These are phyloP conservation scores for Xerocomus brunneocitrinus DNA, from an alignment of 768 basidiomycete genomes.

Conservation along the genomic window DNA sequence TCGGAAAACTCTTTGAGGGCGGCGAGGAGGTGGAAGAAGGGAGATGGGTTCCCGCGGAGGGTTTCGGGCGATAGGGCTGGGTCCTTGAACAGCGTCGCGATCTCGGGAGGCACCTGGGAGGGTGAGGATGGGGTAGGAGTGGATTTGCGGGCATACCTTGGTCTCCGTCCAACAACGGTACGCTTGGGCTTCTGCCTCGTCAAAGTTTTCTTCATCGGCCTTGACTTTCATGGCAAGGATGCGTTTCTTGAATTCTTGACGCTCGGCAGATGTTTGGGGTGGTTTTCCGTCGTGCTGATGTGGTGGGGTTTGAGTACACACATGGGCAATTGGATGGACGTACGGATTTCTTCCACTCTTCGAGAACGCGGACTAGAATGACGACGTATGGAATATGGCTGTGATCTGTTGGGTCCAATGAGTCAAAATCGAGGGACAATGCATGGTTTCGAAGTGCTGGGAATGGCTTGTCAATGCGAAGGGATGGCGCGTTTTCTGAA, in stretches of 20 bases:
- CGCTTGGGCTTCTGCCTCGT: constrained; percentile 87
- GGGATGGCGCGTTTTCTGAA: constrained; percentile 65
- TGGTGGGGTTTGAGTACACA: not conserved
- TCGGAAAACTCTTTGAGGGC: constrained; percentile 65
- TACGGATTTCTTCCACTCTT: constrained; percentile 79
- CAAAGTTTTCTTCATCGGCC: constrained; percentile 93
- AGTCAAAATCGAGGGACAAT: constrained; percentile 60
- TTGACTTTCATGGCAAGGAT: constrained; percentile 66
- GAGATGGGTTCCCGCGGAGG: constrained; percentile 44
- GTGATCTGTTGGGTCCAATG: constrained; percentile 86
- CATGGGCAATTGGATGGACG: constrained; percentile 22
- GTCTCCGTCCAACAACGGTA: constrained; percentile 73
- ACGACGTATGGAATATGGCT: constrained; percentile 87
- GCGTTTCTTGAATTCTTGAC: constrained; percentile 68
- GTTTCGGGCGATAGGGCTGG: constrained; percentile 43
- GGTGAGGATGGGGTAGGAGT: constrained; percentile 2
- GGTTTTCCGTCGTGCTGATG: constrained; percentile 61
- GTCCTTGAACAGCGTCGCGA: constrained; percentile 59
- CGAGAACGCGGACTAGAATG: constrained; percentile 77
- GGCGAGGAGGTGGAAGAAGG: constrained; percentile 76
- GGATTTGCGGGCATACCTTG: constrained; percentile 27
- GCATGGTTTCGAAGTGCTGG: constrained; percentile 74
- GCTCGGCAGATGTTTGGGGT: constrained; percentile 54
- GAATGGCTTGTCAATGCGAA: constrained; percentile 89
- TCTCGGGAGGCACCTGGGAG: constrained; percentile 60